Conservation (phyloP, 257 asterid genomes). For the Avicennia marina region DNA sequence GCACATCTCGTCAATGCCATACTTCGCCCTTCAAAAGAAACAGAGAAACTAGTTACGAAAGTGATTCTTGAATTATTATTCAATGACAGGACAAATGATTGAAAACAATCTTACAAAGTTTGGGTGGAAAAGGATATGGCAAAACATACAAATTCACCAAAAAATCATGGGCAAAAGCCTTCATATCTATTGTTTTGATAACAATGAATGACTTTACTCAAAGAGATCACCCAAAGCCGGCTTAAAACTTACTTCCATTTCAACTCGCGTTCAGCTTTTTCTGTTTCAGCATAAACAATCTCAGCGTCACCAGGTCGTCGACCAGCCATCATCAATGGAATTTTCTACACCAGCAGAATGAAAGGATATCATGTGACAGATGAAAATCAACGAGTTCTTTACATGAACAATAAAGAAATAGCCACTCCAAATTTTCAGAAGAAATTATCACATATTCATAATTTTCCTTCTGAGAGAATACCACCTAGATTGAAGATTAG, state of each 20-base stretch:
- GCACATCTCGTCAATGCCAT: constrained; percentile 80
- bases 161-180: not conserved
- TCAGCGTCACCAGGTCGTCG: constrained; percentile 99
- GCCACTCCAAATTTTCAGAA: too few relatives aligned
- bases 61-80: not conserved
- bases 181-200: not conserved
- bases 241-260: too few relatives aligned
- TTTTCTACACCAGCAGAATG: too few relatives aligned
- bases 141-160: not conserved
- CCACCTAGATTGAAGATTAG: too few relatives aligned
- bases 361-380: too few relatives aligned
- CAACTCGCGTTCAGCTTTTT: constrained; percentile 62
- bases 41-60: not conserved
- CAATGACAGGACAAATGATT: not conserved
- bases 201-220: not conserved
- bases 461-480: too few relatives aligned
- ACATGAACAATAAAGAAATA: too few relatives aligned
- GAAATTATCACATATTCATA: too few relatives aligned
- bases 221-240: too few relatives aligned
- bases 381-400: too few relatives aligned
- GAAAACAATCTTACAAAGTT: not conserved
- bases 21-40: constrained; percentile 55
- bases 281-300: too few relatives aligned
- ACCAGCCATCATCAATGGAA: too few relatives aligned
- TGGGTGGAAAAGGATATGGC: not conserved